Base-by-base conservation (phyloP, 2,329 filamentous ascomycete genomes). In the Neonectria hederae region DNA sequence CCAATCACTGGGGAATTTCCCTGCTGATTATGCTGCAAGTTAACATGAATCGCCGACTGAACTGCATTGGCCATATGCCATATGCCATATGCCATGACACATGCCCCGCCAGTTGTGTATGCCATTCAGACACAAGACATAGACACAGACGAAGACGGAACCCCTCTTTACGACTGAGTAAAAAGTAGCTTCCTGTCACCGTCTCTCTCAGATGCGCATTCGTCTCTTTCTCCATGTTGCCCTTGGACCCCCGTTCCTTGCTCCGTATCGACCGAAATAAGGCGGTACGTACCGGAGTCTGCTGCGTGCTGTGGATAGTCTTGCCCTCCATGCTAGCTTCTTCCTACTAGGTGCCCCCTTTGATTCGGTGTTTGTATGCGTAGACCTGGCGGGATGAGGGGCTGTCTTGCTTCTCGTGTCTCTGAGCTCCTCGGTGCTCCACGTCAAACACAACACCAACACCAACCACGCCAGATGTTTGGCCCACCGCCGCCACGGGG, bases 381-480 rank as follows among this genome's bases (percentile, higher is more conserved):
- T 38, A 49, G 46, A 49, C 38, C 6, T 22, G 52, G 38, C 57
- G 49, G 38, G 48, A 53, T 61, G 59, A 62, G 59, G 59, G 54
- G 54, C 54, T 62, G 5, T 48, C 26, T 42, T 42, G 32, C 21
- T 26, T 49, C 17, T 24, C 32, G 51, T 32, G 38, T 35, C 22
- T 62, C 54, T 48, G 40, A 43, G 45, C 53, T 58, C 60, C 48
- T 24, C 19, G 49, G n/a, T 54, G 60, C 54, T 54, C 60, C 60
- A 63, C 60, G 61, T 24, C 38, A 17, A 26, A 52, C 26, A 30
- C 60, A 40, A 55, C 38, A 49, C 45, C 54, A 59, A 28, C 30
- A 21, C 43, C 28, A 43, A 19, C 56, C 56, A 52, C 19, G n/a
- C 24, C 38, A 19, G 32, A 24, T 22, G 43, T 48, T 59, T 38